Evolutionary conservation across 805 yeast species (phyloP).

Genomic region (Suhomyces canberraensis): DNA sequence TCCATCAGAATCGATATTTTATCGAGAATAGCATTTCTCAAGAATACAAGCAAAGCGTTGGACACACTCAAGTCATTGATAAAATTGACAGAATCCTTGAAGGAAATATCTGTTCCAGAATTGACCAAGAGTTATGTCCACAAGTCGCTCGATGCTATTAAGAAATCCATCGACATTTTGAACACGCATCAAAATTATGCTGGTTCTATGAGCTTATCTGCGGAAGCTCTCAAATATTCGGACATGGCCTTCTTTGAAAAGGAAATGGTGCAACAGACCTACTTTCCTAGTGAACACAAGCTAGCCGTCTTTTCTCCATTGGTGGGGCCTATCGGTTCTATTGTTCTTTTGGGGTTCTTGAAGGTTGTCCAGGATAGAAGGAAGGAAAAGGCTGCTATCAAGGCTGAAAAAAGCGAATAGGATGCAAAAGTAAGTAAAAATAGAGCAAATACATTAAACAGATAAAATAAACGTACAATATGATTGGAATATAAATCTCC

Average conservation of each 20-base stretch:
- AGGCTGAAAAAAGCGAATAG: background rate
- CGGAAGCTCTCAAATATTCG: constrained; percentile 58
- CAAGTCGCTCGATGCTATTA: constrained; percentile 44
- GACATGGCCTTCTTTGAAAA: constrained; percentile 85
- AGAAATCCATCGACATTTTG: constrained; percentile 29
- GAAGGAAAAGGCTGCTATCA: constrained; percentile 17
- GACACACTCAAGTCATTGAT: constrained; percentile 72
- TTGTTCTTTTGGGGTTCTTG: constrained; percentile 50
- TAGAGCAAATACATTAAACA: too few species aligned
- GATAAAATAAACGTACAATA: background rate
- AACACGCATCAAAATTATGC: constrained; percentile 30
- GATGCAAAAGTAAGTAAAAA: too few species aligned
- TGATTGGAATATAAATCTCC: too few species aligned
- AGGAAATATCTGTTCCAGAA: constrained; percentile 80
- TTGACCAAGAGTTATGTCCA: constrained; percentile 59
- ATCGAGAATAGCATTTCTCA: constrained; percentile 54
- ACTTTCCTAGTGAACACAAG: constrained; percentile 94
- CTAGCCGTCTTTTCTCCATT: constrained; percentile 91
- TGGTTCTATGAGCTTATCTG: constrained; percentile 34
- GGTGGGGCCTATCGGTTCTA: constrained; percentile 79
- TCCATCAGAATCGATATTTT: constrained; percentile 62
- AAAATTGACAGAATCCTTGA: constrained; percentile 63
- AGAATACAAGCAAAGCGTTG: constrained; percentile 59
- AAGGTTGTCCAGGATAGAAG: constrained; percentile 41
- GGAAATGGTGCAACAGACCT: constrained; percentile 92